Conservation (phyloP, 768 basidiomycete genomes). For the Trametes sanguinea region DNA sequence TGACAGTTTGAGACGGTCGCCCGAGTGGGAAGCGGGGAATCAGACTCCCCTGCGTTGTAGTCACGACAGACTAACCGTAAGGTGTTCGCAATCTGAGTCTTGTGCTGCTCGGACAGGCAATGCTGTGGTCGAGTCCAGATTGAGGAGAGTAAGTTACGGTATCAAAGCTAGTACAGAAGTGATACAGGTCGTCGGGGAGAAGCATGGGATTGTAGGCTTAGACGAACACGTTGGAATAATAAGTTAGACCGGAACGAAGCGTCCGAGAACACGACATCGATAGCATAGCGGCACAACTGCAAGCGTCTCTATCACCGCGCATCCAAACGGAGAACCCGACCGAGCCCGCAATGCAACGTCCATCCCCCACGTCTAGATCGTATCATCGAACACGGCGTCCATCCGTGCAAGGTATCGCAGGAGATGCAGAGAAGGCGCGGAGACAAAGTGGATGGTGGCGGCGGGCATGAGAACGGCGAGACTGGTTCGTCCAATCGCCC, state of each 20-base stretch:
- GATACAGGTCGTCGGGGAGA: neutral
- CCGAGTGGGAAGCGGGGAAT: no score
- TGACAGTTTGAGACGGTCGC: no score
- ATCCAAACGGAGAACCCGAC: neutral
- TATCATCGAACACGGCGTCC: neutral
- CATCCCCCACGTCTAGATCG: neutral
- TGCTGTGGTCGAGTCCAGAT: no score
- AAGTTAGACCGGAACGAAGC: neutral
- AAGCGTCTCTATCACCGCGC: constrained; percentile 2
- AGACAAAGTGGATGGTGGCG: constrained; percentile 11
- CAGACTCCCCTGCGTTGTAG: no score
- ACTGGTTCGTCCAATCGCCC: constrained; percentile 4
- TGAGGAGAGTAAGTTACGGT: no score
- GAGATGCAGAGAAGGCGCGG: neutral
- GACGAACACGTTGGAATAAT: neutral
- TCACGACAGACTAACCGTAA: no score
- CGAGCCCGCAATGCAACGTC: neutral
- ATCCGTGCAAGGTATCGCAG: neutral
- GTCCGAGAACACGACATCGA: constrained; percentile 1
- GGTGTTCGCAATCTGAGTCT: no score
- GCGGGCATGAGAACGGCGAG: constrained; percentile 10
- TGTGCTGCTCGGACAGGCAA: no score
- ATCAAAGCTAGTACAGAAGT: neutral
- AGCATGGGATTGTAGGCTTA: neutral
- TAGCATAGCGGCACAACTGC: neutral